phyloP scores from a whole-genome alignment of 441 rosid species.

The Gossypium schwendimanii region DNA sequence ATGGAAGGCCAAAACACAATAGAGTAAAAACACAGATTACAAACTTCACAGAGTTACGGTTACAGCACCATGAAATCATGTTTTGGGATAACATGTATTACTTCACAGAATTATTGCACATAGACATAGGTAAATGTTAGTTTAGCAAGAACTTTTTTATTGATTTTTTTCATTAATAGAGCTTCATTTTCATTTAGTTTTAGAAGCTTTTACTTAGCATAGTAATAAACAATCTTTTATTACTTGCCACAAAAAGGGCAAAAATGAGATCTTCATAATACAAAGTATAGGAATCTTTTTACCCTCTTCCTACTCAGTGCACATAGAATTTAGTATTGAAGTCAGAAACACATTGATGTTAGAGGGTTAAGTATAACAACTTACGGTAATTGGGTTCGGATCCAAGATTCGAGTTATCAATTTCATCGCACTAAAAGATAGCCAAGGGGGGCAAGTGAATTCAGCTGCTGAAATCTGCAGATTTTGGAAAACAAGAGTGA shows the following conservation, averaged over 20 bases:
- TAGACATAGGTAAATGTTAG: conserved; percentile 6
- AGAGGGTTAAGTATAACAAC: conserved; percentile 18
- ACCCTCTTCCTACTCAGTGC: not conserved
- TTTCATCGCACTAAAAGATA: conserved; percentile 73
- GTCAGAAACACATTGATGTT: not conserved
- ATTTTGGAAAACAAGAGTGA: conserved; percentile 13
- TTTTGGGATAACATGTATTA: not conserved
- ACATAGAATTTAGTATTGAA: not conserved
- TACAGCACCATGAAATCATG: not conserved
- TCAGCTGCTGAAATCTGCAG: conserved; percentile 81
- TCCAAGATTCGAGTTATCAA: conserved; percentile 75
- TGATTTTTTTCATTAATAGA: not conserved
- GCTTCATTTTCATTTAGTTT: not conserved
- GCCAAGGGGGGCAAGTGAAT: conserved; percentile 88
- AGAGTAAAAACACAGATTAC: not conserved
- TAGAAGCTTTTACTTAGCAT: not conserved
- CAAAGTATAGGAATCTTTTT: too few relatives aligned
- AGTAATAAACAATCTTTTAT: not conserved
- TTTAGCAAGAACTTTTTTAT: not conserved
- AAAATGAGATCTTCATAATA: not conserved
- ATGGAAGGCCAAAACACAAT: conserved; percentile 11
- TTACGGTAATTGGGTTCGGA: conserved; percentile 87
- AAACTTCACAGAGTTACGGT: not conserved
- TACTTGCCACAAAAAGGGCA: not conserved
- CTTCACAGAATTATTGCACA: not conserved